Percentiles rank a stretch among this genome's conserved stretches.
Conservation (phyloP, 2,329 filamentous ascomycete genomes). For the Cladosporium sp. region DNA sequence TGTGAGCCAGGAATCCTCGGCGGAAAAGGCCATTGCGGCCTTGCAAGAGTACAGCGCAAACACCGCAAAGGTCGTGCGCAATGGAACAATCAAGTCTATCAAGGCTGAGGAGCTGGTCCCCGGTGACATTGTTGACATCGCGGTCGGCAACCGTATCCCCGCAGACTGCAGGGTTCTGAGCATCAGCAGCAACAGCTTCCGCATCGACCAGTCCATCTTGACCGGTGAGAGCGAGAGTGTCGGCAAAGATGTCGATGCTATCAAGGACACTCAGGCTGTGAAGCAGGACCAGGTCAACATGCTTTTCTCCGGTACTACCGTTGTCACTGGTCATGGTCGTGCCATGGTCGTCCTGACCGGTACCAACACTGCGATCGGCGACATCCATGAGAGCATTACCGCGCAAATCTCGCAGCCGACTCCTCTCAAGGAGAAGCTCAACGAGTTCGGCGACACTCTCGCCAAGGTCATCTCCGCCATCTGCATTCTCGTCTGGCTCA, state of each 20-base stretch:
- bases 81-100: constrained; percentile 73
- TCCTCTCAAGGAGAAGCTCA: constrained; percentile 95
- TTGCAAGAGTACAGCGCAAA: constrained; percentile 99
- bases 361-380: constrained; percentile 86
- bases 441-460: constrained; percentile 92
- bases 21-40: constrained; percentile 96
- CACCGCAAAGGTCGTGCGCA: constrained; percentile 86
- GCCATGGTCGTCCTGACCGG: constrained; percentile 90
- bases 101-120: constrained; percentile 97
- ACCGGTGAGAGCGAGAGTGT: constrained; percentile 98
- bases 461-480: constrained; percentile 98
- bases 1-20: constrained; percentile 96
- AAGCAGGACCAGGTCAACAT: constrained; percentile 98
- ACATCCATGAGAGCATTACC: constrained; percentile 98
- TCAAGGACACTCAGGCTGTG: constrained; percentile 78
- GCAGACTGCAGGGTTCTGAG: constrained; percentile 87
- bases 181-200: constrained; percentile 96
- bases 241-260: constrained; percentile 66
- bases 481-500: constrained; percentile 93
- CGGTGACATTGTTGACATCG: constrained; percentile 81
- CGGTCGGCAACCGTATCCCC: constrained; percentile 88
- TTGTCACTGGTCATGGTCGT: constrained; percentile 87
- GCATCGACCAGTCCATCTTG: constrained; percentile 92
- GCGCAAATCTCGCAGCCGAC: constrained; percentile 97
- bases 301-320: constrained; percentile 96